Base-by-base conservation (phyloP, 2,329 filamentous ascomycete species). In the Colletotrichum lini region DNA sequence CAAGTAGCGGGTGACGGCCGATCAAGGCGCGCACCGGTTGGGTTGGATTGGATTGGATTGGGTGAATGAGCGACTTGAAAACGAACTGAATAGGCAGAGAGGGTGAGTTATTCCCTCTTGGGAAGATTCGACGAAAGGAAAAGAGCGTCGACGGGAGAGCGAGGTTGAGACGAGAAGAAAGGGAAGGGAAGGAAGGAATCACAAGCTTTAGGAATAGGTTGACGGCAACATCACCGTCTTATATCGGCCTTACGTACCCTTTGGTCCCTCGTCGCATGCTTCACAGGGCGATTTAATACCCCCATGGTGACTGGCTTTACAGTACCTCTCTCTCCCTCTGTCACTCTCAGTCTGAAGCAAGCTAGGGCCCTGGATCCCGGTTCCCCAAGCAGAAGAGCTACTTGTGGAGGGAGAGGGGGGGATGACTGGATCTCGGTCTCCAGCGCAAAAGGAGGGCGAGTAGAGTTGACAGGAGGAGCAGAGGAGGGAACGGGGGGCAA, bases 181-280 rank as follows among this genome's bases (percentile, higher is more conserved):
- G 49, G 59, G 42, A 53, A 65, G 62, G 65, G 60, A 40, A 47
- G 26, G 53, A 63, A 35, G 38, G 54, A 26, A 52, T n/a, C 26
- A 53, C 53, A 30, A 53, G 50, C 50, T 35, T 50, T 38, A 38
- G 53, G 26, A 65, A 70, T 53, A 65, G 66, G 70, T 60, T 64
- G 70, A 70, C 66, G 47, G 61, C 65, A 42, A 50, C 49, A 66
- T 73, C 63, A 57, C 54, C 69, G 52, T 72, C 68, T 73, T 73
- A 73, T 73, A 73, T 73, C 58, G 58, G 72, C 58, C 40, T 38
- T 38, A 38, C 35, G 35, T 67, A 73, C 67, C 52, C 58, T 67
- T 53, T 57, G 68, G 50, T 49, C 68, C 35, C 8, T 9, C 52
- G 67, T 50, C 35, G 68, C 71, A 58, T 72, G 68, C 62, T 18